Evolutionary conservation across 2,329 filamentous ascomycete species (phyloP).

Genomic region (Fusarium kyushuense): DNA sequence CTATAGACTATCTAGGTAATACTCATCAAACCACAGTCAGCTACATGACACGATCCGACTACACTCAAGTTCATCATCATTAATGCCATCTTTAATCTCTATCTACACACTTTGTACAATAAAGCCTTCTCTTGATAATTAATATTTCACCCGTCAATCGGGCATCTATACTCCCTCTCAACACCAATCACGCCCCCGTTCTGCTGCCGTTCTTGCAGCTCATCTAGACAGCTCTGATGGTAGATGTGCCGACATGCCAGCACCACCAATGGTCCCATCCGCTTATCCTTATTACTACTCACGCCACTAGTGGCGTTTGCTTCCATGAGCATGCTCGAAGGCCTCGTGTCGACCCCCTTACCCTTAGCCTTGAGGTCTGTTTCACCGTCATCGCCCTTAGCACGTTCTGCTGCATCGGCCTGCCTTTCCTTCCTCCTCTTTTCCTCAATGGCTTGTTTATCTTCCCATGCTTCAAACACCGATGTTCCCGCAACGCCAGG

Average conservation of each 20-base stretch:
- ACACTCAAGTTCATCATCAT: conserved; percentile 44
- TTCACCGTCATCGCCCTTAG: conserved; percentile 54
- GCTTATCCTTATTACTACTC: conserved; percentile 55
- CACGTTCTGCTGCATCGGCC: conserved; percentile 52
- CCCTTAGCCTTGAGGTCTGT: conserved; percentile 58
- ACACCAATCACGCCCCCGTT: conserved; percentile 60
- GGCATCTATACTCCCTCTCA: conserved; percentile 66
- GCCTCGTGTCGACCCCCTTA: conserved; percentile 56
- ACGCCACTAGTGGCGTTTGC: conserved; percentile 41
- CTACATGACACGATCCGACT: background rate
- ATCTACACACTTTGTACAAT: conserved; percentile 46
- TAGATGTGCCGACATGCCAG: conserved; percentile 79
- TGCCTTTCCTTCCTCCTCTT: conserved; percentile 60
- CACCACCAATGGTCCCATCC: conserved; percentile 74
- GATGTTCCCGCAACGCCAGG: conserved; percentile 78
- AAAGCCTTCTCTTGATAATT: conserved; percentile 12
- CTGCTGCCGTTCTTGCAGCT: conserved; percentile 67
- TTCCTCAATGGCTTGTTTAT: conserved; percentile 64
- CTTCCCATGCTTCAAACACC: conserved; percentile 87
- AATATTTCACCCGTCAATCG: conserved; percentile 64
- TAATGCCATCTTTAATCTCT: conserved; percentile 43
- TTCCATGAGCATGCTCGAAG: conserved; percentile 57
- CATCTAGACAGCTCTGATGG: conserved; percentile 76
- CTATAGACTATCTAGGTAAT: background rate
- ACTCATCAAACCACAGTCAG: background rate